Base-by-base conservation (phyloP, 208 protist species). In the Wallacemonas sp. region DNA sequence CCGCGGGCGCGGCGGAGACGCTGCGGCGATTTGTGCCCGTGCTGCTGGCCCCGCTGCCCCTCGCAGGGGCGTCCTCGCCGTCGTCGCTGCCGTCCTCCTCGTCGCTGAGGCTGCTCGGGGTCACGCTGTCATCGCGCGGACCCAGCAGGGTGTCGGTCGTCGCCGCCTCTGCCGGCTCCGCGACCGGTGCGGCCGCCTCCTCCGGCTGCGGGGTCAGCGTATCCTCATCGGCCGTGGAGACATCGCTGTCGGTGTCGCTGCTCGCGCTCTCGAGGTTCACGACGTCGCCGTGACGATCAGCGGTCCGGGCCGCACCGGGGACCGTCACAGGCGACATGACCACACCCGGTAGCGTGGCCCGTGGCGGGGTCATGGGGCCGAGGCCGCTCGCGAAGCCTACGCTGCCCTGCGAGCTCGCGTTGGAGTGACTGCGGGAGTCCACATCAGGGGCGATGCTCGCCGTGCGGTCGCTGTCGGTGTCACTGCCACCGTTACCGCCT, bases 31-130 rank as follows among this genome's bases (percentile, higher is more conserved):
- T 45, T 20, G 36, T 49, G 61, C 38, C 41, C 14, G 1, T 62
- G 68, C 48, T 66, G 23, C 57, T 74, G 28, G 52, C 55, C 5
- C 33, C 41, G 20, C 38, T 22, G 31, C 48, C 65, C 25, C 11
- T 23, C n/a, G 11, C 48, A 16, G 12, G 8, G n/a, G 44, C 7
- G 16, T 57, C 39, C 36, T 12, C 20, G 33, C 4, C 59, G 1
- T 65, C 55, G 50, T 55, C 45, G 25, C 22, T 33, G 1, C 74
- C 69, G 0, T 83, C 72, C 14, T 72, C 68, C 8, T 82, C 79
- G 25, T 86, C 79, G 36, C 77, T 77, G 4, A 92, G 62, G 49
- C 78, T 81, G 61, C 82, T 92, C 16, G 82, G 80, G 5, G 86
- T 92, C 1, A 72, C 77, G 62, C 77, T 78, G 54, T 86, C 81